These are phyloP conservation scores for Globisporangium carolinianum DNA, from an alignment of 352 stramenopile genomes.

Conservation along the genomic window DNA sequence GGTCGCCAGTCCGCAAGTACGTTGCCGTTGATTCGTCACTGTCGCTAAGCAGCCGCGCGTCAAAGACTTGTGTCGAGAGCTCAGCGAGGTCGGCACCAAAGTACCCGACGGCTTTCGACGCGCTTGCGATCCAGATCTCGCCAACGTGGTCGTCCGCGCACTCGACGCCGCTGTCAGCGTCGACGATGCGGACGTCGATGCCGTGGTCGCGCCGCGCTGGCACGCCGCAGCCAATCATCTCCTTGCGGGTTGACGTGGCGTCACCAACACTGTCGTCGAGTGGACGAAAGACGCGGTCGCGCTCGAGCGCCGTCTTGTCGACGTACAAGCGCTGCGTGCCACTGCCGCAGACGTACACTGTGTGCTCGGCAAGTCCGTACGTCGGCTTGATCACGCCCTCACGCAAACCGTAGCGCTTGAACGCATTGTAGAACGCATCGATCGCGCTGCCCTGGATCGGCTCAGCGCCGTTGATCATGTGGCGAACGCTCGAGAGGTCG, in stretches of 20 bases:
- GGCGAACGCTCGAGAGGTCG: constrained; percentile 89
- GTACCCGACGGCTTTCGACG: constrained; percentile 93
- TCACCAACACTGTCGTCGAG: not conserved
- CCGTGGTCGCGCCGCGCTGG: constrained; percentile 73
- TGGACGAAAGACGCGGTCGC: constrained; percentile 51
- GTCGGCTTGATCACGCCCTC: constrained; percentile 92
- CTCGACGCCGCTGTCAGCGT: constrained; percentile 56
- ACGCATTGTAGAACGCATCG: constrained; percentile 85
- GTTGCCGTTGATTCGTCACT: constrained; percentile 14
- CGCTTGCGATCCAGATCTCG: constrained; percentile 85
- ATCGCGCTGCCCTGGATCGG: constrained; percentile 90
- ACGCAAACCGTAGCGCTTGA: constrained; percentile 83
- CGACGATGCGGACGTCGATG: constrained; percentile 93
- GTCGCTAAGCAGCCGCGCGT: constrained; percentile 54
- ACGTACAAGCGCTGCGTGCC: constrained; percentile 87
- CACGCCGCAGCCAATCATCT: constrained; percentile 94
- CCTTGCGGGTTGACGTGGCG: constrained; percentile 34
- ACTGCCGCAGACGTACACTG: constrained; percentile 96
- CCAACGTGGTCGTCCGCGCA: constrained; percentile 58
- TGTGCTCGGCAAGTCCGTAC: constrained; percentile 99
- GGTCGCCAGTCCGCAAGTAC: constrained; percentile 95
- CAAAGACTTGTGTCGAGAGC: constrained; percentile 86
- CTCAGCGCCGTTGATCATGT: constrained; percentile 99
- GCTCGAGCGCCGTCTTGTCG: constrained; percentile 87
- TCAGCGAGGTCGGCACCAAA: constrained; percentile 75